Evolutionary conservation across 345 rosid species (phyloP).

Genomic region (Populus tremula): DNA sequence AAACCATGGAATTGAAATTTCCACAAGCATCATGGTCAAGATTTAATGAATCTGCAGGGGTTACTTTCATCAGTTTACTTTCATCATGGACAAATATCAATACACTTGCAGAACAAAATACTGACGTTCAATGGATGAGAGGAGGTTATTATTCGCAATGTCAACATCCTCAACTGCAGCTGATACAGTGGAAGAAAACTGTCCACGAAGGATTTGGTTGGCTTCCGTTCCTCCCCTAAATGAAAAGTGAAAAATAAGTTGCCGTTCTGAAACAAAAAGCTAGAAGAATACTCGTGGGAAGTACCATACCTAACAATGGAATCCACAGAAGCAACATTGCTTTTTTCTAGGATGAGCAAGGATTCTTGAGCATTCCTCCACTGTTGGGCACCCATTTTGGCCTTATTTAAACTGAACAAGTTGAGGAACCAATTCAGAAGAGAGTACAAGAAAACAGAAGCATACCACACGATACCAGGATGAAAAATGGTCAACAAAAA

Average conservation of each 20-base stretch:
- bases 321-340: slow-evolving; percentile 80
- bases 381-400: slow-evolving; percentile 69
- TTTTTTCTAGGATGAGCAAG: slow-evolving; percentile 66
- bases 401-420: slow-evolving; percentile 63
- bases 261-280: slow-evolving; percentile 8
- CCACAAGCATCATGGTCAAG: slow-evolving; percentile 84
- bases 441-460: neutral
- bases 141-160: slow-evolving; percentile 56
- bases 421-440: slow-evolving; percentile 21
- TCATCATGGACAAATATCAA: neutral
- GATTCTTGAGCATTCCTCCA: slow-evolving; percentile 92
- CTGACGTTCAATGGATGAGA: slow-evolving; percentile 75
- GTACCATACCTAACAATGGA: slow-evolving; percentile 75
- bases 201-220: slow-evolving; percentile 57
- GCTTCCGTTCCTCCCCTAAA: slow-evolving; percentile 76
- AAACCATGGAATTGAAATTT: slow-evolving; percentile 77
- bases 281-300: slow-evolving; percentile 1
- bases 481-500: neutral
- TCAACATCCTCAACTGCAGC: slow-evolving; percentile 62
- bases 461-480: slow-evolving; percentile 1
- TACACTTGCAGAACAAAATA: slow-evolving; percentile 18
- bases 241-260: neutral
- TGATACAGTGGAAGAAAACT: slow-evolving; percentile 73
- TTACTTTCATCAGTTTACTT: slow-evolving; percentile 11
- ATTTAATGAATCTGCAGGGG: slow-evolving; percentile 70